Evolutionary conservation across 345 rosid genomes (phyloP), one percentile per base, ranked within the genome.

Genomic region (Brassica juncea): DNA sequence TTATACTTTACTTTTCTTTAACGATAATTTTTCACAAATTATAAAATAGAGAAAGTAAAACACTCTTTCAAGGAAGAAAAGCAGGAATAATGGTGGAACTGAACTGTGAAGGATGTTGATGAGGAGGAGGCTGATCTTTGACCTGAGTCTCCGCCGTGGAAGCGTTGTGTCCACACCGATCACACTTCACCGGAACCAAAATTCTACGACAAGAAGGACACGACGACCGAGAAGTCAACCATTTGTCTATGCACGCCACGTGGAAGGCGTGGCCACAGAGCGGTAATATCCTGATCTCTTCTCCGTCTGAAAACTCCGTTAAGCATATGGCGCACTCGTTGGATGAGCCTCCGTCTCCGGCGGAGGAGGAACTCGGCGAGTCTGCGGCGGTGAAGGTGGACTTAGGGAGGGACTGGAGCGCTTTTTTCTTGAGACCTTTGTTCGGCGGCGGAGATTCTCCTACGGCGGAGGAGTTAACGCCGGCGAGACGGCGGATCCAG

Each of bases 381-480:
- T 49, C 55, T 5, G 15, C 70, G 9, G 75, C 49, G 75, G 84
- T 68, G 87, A 84, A 91, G 4, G 87, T 88, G 72, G 88, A 55
- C 54, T 81, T 88, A 35, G 98, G 98, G 54, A 93, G 89, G 8
- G 89, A 73, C 19, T 79, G 80, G 6, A 93, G 86, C 10, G 80
- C 83, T 80, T 91, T 91, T 86, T 87, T 91, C 84, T 88, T 93
- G 21, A 93, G 78, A 2, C 95, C 97, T 92, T 83, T 82, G 85
- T 83, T 89, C 78, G 78, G 86, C 85, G 47, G 84, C 11, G 60
- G 60, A n/a, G 81, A 16, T 63, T 58, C 31, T 52, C 57, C 21
- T 66, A 39, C 52, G 25, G 66, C 42, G 55, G 67, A 7, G 8
- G 83, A 63, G 4, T 21, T 70, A 34, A 44, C 77, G 23, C 84